phyloP scores from a whole-genome alignment of 306 rosid species.

The Prunus salicina region DNA sequence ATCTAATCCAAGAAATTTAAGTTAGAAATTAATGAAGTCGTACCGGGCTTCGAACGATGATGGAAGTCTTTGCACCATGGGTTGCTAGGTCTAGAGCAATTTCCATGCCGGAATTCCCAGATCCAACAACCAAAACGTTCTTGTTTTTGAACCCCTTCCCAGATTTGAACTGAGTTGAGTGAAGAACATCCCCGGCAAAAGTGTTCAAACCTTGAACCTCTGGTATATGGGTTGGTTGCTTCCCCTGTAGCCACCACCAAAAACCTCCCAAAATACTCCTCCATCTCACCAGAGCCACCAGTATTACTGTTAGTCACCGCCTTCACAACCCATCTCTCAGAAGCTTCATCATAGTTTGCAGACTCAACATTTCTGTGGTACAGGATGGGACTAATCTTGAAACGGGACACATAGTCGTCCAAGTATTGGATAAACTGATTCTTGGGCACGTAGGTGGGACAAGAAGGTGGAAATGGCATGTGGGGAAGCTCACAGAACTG shows the following conservation, averaged over 20 bases:
- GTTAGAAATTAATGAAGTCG: neutral
- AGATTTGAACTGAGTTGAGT: constrained; percentile 46
- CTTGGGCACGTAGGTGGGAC: constrained; percentile 48
- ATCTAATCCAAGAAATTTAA: neutral
- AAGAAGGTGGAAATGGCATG: constrained; percentile 41
- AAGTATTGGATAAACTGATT: constrained; percentile 45
- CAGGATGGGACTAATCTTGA: constrained; percentile 39
- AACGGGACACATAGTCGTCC: constrained; percentile 38
- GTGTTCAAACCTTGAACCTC: constrained; percentile 41
- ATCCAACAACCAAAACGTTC: constrained; percentile 68
- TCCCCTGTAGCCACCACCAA: constrained; percentile 76
- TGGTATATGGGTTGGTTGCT: constrained; percentile 46
- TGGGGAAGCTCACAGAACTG: constrained; percentile 44
- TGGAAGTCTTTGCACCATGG: constrained; percentile 54
- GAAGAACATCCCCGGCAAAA: constrained; percentile 52
- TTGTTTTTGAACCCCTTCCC: constrained; percentile 41
- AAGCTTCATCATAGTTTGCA: constrained; percentile 28
- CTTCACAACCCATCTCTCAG: constrained; percentile 42
- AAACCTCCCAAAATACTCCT: constrained; percentile 37
- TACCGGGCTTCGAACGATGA: constrained; percentile 68
- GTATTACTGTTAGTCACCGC: constrained; percentile 20
- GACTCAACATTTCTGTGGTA: constrained; percentile 40
- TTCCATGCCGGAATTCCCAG: constrained; percentile 81
- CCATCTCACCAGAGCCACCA: constrained; percentile 19
- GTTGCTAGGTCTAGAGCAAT: constrained; percentile 55